Evolutionary conservation across 805 yeast genomes (phyloP).

Genomic region (Kregervanrija delftensis): DNA sequence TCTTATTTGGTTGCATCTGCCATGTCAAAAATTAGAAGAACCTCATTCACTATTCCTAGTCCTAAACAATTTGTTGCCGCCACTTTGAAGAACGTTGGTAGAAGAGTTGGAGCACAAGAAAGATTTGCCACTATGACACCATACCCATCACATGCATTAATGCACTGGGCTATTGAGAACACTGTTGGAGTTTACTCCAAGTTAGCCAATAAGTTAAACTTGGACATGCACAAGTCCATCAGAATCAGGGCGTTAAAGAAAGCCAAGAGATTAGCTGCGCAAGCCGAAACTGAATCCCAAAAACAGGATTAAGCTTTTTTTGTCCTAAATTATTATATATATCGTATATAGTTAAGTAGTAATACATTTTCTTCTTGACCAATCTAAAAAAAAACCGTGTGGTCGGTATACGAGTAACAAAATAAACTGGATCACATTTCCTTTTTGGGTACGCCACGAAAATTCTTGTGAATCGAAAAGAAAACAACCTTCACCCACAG

Average conservation of each 20-base stretch:
- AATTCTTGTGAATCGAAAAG: no score
- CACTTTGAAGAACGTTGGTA: slow-evolving; percentile 63
- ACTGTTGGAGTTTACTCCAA: slow-evolving; percentile 78
- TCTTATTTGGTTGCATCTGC: slow-evolving; percentile 91
- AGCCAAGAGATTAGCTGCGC: slow-evolving; percentile 39
- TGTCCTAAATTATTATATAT: no score
- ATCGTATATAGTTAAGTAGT: no score
- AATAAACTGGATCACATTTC: no score
- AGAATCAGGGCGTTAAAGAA: slow-evolving; percentile 79
- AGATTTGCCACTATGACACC: slow-evolving; percentile 85
- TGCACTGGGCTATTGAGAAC: slow-evolving; percentile 76
- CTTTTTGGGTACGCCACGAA: no score
- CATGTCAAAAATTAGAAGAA: slow-evolving; percentile 85
- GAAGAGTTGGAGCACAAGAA: slow-evolving; percentile 89
- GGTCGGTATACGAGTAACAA: no score
- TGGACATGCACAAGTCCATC: slow-evolving; percentile 70
- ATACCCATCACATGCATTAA: slow-evolving; percentile 86
- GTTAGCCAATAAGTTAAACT: slow-evolving; percentile 62
- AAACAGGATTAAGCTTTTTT: no score
- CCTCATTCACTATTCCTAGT: slow-evolving; percentile 71
- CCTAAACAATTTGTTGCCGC: slow-evolving; percentile 77
- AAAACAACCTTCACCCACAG: no score
- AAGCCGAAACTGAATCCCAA: background rate
- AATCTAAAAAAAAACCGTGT: no score
- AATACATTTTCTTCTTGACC: no score